Evolutionary conservation across 2,329 filamentous ascomycete genomes (phyloP), one percentile per base, ranked within the genome.

Genomic region (Fusarium annulatum): DNA sequence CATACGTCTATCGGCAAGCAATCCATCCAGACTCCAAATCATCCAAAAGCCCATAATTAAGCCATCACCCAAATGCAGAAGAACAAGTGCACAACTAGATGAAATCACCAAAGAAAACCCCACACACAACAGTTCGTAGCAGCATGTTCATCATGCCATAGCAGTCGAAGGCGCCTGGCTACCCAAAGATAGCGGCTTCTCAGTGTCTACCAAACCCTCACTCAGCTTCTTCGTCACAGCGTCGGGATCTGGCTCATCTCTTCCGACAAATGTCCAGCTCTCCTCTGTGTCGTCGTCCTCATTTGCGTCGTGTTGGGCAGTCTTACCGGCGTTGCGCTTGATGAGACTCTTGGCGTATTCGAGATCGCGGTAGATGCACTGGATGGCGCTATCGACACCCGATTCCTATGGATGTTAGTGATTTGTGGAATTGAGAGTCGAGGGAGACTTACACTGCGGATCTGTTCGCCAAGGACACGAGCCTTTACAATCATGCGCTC

Each of bases 401-500:
- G 94, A 91, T 81, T 99, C 96, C 93, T 97, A 71, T 66, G 34
- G 36, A 34, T 76, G 79, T 84, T 77, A 81, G 80, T 57, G 63
- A 15, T 64, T 43, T 30, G 18, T 16, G 1, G 21, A 3, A 10
- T 0, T 6, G 10, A 41, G 12, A 21, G 14, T 26, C 16, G 5
- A 28, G 23, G 2, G 12, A 16, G 10, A 85, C 89, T 82, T 88
- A 96, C 94, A 84, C 89, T 91, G 65, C 96, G 92, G 75, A 99
- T 98, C 79, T 94, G 90, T 83, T 96, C 93, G 18, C 96, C 96
- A 28, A 99, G 82, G 5, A 92, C 86, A 59, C 88, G 89, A 4
- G 96, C 96, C 84, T 96, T 97, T 72, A 90, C 86, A 77, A 97
- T 95, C 93, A 99, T 97, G 63, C 95, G 90, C 80, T 96, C 91